Conservation (phyloP, 176 grass and related monocot genomes). For the Carex myosuroides region DNA sequence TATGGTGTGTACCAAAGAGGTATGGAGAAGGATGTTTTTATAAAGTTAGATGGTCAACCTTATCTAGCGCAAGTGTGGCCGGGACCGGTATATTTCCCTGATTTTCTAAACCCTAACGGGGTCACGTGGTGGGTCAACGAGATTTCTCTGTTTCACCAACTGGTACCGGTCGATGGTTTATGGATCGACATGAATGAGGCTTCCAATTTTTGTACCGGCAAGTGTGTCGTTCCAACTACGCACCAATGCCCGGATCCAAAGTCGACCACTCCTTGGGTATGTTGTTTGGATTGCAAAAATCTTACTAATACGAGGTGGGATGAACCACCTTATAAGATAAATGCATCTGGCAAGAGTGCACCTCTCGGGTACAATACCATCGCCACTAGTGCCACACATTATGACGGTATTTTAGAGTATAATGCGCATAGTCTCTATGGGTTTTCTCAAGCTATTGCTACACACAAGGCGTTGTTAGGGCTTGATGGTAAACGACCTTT, state of each 20-base stretch:
- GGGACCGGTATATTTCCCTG: conserved; percentile 85
- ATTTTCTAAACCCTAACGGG: conserved; percentile 62
- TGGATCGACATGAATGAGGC: conserved; percentile 99
- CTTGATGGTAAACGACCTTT: conserved; percentile 76
- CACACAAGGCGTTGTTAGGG: conserved; percentile 57
- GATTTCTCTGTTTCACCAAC: conserved; percentile 68
- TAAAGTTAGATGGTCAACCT: conserved; percentile 63
- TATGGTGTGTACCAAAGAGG: conserved; percentile 73
- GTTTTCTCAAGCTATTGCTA: conserved; percentile 79
- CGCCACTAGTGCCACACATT: conserved; percentile 55
- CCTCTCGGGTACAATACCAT: conserved; percentile 84
- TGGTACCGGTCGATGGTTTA: conserved; percentile 72
- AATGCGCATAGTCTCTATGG: conserved; percentile 80
- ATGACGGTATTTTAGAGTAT: conserved; percentile 77
- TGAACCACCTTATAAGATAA: conserved; percentile 93
- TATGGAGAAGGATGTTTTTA: conserved; percentile 68
- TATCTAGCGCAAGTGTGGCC: conserved; percentile 96
- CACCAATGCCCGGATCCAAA: conserved; percentile 49
- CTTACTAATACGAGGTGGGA: conserved; percentile 81
- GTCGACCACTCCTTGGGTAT: conserved; percentile 59
- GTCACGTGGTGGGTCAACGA: conserved; percentile 90
- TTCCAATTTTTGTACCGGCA: conserved; percentile 91
- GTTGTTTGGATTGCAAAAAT: conserved; percentile 98
- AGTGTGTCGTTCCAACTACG: conserved; percentile 58
- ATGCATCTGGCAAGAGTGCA: conserved; percentile 49